phyloP scores from a whole-genome alignment of 768 basidiomycete genomes.

The Lentinula detonsa region DNA sequence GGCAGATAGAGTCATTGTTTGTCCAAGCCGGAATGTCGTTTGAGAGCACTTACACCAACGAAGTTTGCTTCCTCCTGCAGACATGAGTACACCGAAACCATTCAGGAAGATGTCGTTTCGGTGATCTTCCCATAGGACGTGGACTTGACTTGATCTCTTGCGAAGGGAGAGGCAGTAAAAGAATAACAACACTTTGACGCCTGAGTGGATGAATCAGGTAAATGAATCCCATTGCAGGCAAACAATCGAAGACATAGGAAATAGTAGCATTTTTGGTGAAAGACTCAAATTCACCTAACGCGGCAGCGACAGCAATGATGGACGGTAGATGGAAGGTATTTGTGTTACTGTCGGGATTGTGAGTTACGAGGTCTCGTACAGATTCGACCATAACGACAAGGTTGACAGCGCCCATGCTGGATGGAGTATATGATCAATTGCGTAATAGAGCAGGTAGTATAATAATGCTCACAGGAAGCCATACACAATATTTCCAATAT shows the following conservation, averaged over 20 bases:
- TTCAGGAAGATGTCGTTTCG: conserved; percentile 90
- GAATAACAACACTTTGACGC: conserved; percentile 82
- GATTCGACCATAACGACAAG: conserved; percentile 89
- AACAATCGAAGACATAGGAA: background rate
- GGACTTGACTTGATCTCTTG: conserved; percentile 82
- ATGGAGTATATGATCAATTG: background rate
- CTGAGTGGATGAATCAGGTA: conserved; percentile 28
- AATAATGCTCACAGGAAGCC: conserved; percentile 42
- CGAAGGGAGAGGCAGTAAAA: conserved; percentile 80
- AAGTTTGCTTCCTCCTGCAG: conserved; percentile 73
- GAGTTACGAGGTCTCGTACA: conserved; percentile 59
- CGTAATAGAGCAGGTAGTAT: background rate
- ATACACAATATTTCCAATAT: conserved; percentile 85
- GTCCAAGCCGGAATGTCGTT: background rate
- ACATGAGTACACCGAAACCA: conserved; percentile 77
- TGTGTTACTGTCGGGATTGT: conserved; percentile 39
- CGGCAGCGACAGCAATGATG: conserved; percentile 75
- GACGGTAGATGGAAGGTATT: conserved; percentile 74
- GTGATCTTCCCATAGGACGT: conserved; percentile 95
- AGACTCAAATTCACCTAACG: conserved; percentile 52
- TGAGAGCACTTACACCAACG: conserved; percentile 60
- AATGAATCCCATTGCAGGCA: no score
- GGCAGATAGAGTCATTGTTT: background rate
- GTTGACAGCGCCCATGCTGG: conserved; percentile 88
- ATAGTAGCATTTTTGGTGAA: background rate